A percentile compares a stretch with the other conserved stretches of the same genome.
These are phyloP conservation scores for Phaseolus coccineus DNA, from an alignment of 331 rosid species.

Conservation along the genomic window DNA sequence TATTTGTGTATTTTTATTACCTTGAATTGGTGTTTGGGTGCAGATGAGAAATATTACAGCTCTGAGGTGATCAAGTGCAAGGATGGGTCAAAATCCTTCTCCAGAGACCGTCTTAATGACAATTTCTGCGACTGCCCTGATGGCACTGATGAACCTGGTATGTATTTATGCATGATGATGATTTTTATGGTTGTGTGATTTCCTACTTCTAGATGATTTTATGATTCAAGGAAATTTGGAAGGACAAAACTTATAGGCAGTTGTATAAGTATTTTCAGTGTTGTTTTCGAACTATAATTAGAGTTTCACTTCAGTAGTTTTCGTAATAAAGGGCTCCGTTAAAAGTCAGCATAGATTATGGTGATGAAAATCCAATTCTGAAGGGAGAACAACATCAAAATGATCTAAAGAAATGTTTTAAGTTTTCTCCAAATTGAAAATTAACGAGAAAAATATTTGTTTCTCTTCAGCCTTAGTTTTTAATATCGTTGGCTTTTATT, in stretches of 20 bases:
- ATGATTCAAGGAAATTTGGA: background rate
- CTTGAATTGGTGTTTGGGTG: constrained; percentile 42
- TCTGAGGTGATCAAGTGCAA: constrained; percentile 72
- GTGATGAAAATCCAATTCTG: background rate
- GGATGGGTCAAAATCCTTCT: constrained; percentile 76
- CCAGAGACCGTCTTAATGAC: constrained; percentile 80
- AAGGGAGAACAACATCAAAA: background rate
- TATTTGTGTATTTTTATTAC: constrained; percentile 16
- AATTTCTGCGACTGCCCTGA: constrained; percentile 86
- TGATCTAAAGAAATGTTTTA: background rate
- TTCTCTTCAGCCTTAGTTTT: background rate
- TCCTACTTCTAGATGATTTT: background rate
- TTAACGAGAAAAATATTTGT: background rate
- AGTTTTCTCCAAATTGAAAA: background rate
- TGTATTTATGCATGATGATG: constrained; percentile 43
- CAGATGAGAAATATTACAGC: constrained; percentile 77
- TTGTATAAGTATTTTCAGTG: background rate
- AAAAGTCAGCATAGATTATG: background rate
- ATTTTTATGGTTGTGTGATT: background rate
- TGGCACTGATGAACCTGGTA: constrained; percentile 96
- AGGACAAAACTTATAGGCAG: background rate
- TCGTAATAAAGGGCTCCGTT: background rate
- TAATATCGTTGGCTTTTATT: constrained; percentile 5
- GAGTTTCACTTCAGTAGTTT: background rate
- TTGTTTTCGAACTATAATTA: background rate